Percentiles rank a stretch among this genome's conserved stretches.
These are phyloP conservation scores for Blastocystis sp. DNA, from an alignment of 352 stramenopile genomes.

Conservation along the genomic window DNA sequence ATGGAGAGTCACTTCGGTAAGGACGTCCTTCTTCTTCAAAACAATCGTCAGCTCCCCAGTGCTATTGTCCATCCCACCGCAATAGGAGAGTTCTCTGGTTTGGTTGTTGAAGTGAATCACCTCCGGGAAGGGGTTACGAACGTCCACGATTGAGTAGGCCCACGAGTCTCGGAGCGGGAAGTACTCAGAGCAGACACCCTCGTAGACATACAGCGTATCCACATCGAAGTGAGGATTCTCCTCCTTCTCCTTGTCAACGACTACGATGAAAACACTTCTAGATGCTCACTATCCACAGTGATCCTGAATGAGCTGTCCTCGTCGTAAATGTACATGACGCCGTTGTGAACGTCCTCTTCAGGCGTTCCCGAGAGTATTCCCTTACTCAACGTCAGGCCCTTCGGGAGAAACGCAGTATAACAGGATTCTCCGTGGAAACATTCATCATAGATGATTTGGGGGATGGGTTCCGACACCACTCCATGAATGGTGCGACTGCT, in stretches of 20 bases:
- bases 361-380: not conserved
- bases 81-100: not conserved
- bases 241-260: not conserved
- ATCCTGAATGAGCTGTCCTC: not conserved
- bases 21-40: not conserved
- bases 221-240: not conserved
- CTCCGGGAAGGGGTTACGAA: not conserved
- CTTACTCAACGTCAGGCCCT: not conserved
- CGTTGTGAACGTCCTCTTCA: not conserved
- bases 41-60: not conserved
- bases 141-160: not conserved
- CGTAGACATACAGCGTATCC: not conserved
- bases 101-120: conserved; percentile 3
- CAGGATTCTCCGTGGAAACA: too few relatives aligned
- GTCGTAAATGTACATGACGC: not conserved
- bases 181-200: not conserved
- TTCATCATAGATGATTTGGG: too few relatives aligned
- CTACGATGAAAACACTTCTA: not conserved
- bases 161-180: not conserved
- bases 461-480: too few relatives aligned
- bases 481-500: too few relatives aligned
- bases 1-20: not conserved
- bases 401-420: not conserved
- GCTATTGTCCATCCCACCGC: not conserved
- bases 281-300: not conserved